phyloP scores from a whole-genome alignment of 345 rosid species.

The Lumnitzera littorea region DNA sequence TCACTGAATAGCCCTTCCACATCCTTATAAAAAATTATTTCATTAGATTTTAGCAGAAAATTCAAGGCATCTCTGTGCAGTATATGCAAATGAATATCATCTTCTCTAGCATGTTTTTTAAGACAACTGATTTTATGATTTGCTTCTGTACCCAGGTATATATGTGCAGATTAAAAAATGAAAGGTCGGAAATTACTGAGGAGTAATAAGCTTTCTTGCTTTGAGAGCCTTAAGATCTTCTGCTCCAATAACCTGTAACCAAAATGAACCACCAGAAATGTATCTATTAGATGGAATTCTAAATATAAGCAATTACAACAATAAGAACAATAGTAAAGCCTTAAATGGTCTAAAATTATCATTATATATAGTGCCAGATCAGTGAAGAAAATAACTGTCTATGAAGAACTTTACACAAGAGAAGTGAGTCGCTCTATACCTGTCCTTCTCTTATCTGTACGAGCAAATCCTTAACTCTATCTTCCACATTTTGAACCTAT shows the following conservation, averaged over 20 bases:
- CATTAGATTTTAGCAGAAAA: not conserved
- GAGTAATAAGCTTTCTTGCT: conserved; percentile 70
- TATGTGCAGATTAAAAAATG: not conserved
- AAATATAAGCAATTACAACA: too few species aligned
- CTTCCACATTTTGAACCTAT: conserved; percentile 83
- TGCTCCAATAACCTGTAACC: conserved; percentile 46
- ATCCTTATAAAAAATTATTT: conserved; percentile 29
- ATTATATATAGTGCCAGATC: too few species aligned
- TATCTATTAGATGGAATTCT: too few species aligned
- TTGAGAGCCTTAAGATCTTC: conserved; percentile 56
- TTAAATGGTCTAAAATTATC: too few species aligned
- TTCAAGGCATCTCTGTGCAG: not conserved
- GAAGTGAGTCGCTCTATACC: conserved; percentile 21
- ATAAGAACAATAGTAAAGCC: too few species aligned
- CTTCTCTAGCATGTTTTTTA: not conserved
- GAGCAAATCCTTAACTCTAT: conserved; percentile 61
- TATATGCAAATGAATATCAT: not conserved
- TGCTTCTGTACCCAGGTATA: conserved; percentile 3
- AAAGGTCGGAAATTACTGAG: conserved; percentile 36
- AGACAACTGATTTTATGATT: not conserved
- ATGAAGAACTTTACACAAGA: too few species aligned
- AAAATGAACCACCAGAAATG: not conserved
- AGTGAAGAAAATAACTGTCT: too few species aligned
- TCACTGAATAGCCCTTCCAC: conserved; percentile 80
- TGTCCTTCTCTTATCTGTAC: conserved; percentile 42